A percentile compares a stretch with the other conserved stretches of the same genome.
phyloP scores from a whole-genome alignment of 2,329 filamentous ascomycete genomes.

The Trichoderma pleuroti region DNA sequence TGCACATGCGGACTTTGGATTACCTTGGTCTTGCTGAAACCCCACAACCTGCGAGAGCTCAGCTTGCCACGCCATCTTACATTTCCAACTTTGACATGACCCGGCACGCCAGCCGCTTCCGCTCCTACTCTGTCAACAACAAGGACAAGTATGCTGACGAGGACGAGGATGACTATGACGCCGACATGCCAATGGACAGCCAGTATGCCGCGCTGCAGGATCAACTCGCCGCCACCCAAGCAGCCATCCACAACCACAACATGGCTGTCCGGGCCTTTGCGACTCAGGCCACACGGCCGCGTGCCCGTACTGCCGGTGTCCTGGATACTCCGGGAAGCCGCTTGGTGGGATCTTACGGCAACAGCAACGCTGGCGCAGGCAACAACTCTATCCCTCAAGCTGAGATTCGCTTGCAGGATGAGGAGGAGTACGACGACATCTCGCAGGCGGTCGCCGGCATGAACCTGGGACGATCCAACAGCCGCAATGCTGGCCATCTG shows the following conservation, averaged over 20 bases:
- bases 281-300: slow-evolving; percentile 77
- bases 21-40: slow-evolving; percentile 94
- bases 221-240: slow-evolving; percentile 61
- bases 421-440: slow-evolving; percentile 74
- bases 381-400: slow-evolving; percentile 72
- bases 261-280: slow-evolving; percentile 89
- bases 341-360: slow-evolving; percentile 68
- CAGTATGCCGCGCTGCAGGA: slow-evolving; percentile 60
- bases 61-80: slow-evolving; percentile 71
- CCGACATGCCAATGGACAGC: slow-evolving; percentile 49
- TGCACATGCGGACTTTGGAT: slow-evolving; percentile 84
- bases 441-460: slow-evolving; percentile 79
- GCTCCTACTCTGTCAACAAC: slow-evolving; percentile 97
- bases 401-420: slow-evolving; percentile 71
- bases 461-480: slow-evolving; percentile 64
- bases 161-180: slow-evolving; percentile 67
- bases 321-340: slow-evolving; percentile 72
- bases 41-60: slow-evolving; percentile 73
- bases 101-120: slow-evolving; percentile 79
- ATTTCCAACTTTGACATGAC: slow-evolving; percentile 72
- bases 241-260: slow-evolving; percentile 84
- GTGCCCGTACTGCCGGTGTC: slow-evolving; percentile 87
- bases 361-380: slow-evolving; percentile 61
- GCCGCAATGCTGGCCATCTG: slow-evolving; percentile 64
- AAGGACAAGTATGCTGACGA: slow-evolving; percentile 95